phyloP scores from a whole-genome alignment of 2,329 filamentous ascomycete genomes.

The Botrytis medusae region DNA sequence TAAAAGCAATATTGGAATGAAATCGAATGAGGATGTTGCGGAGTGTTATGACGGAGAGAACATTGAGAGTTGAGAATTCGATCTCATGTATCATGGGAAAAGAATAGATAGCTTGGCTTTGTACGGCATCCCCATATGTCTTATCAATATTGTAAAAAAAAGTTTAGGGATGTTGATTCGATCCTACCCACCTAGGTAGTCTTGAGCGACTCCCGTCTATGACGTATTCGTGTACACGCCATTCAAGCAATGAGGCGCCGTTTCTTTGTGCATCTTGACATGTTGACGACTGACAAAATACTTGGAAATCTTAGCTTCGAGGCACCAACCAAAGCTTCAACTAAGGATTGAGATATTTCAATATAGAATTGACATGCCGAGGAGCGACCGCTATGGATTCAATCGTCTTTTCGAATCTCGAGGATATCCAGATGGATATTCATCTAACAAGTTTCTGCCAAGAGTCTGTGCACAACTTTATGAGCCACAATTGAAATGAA shows the following conservation, averaged over 20 bases:
- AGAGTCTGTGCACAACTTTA: not conserved
- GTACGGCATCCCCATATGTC: not conserved
- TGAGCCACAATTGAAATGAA: not conserved
- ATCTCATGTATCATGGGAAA: not conserved
- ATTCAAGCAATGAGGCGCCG: not conserved
- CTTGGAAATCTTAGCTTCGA: not conserved
- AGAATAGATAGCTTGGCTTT: not conserved
- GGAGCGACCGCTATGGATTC: not conserved
- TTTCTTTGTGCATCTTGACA: not conserved
- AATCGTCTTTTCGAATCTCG: not conserved
- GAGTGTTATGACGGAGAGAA: not conserved
- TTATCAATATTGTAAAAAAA: not conserved
- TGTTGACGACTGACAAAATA: not conserved
- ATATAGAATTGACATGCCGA: not conserved
- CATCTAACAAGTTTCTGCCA: not conserved
- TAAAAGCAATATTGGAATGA: not conserved
- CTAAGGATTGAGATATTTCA: not conserved
- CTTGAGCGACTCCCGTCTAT: not conserved
- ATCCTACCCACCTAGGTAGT: not conserved
- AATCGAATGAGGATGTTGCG: not conserved
- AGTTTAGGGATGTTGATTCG: constrained; percentile 1
- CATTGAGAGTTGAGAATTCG: not conserved
- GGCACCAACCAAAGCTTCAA: not conserved
- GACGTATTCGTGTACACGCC: constrained; percentile 2
- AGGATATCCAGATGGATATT: not conserved